Evolutionary conservation across 768 basidiomycete species (phyloP).

Genomic region (Tephrocybe sp.): DNA sequence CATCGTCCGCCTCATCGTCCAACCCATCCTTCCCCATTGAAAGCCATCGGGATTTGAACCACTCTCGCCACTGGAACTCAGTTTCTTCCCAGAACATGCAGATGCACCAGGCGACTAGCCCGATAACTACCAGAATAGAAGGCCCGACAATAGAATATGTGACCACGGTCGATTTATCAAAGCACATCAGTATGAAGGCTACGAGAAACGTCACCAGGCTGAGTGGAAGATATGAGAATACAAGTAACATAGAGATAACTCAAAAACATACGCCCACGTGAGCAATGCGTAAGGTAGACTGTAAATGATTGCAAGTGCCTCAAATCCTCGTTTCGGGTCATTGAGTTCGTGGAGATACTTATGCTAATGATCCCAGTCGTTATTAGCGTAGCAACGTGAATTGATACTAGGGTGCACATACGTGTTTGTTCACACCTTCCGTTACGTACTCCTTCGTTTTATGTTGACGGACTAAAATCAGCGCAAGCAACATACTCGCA

Average conservation of each 20-base stretch:
- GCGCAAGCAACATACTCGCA: slow-evolving; percentile 2
- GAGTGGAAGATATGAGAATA: not conserved
- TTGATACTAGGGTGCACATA: not conserved
- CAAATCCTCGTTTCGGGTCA: slow-evolving; percentile 1
- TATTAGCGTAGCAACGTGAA: not conserved
- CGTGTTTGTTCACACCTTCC: slow-evolving; percentile 12
- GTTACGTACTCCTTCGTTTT: slow-evolving; percentile 16
- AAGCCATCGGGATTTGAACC: too few relatives aligned
- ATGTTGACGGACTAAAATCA: not conserved
- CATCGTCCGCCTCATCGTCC: too few relatives aligned
- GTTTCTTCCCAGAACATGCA: slow-evolving; percentile 19
- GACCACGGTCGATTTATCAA: slow-evolving; percentile 16
- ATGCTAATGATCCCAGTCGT: not conserved
- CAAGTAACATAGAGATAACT: not conserved
- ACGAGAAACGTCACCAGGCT: slow-evolving; percentile 25
- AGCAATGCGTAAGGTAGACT: slow-evolving; percentile 11
- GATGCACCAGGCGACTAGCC: slow-evolving; percentile 24
- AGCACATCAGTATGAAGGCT: slow-evolving; percentile 26
- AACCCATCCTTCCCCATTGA: too few relatives aligned
- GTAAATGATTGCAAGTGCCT: slow-evolving; percentile 8
- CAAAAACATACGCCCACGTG: slow-evolving; percentile 19
- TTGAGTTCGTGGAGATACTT: slow-evolving; percentile 9
- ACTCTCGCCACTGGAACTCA: not conserved
- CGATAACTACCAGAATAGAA: slow-evolving; percentile 6
- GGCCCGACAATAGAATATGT: slow-evolving; percentile 16